Evolutionary conservation across 495 filamentous ascomycete species (phyloP), one percentile per base, ranked within the genome.

Genomic region (Aspergillus leporis): DNA sequence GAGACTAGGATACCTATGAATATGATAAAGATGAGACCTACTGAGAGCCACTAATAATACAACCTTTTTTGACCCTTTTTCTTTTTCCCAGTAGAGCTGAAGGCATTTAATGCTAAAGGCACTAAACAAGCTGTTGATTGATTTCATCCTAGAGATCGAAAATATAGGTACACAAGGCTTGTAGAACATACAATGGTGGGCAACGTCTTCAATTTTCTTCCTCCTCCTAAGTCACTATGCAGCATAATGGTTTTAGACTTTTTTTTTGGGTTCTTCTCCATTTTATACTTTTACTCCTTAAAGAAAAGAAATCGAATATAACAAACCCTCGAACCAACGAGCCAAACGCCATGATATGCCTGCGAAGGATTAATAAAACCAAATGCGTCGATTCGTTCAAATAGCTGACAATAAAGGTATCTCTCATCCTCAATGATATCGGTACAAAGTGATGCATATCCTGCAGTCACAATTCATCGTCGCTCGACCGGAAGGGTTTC

Each of bases 291-390:
- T 3, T 14, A 5, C 4, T 41, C 6, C 14, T 18, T 30, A 48
- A 30, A n/a, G 55, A 55, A 49, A 34, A 45, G 45, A 45, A 43
- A 49, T 18, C 10, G 16, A 49, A 51, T n/a, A 34, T 56, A 58
- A 56, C 59, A 53, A 55, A 56, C 55, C 38, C 52, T 30, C 23
- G 36, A 41, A 41, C 19, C 36, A 54, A 40, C 38, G 41, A 56
- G 32, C 51, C 58, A 56, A 63, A 66, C 64, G 64, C 64, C 64
- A 30, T 58, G 21, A 59, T 61, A 66, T 66, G 61, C 64, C 52
- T 63, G 49, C 38, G 38, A 61, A 51, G 53, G 43, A 59, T 58
- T 51, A 30, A 49, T 56, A 58, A 62, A 53, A n/a, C 51, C 40
- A n/a, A 34, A 56, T 53, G 43, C 55, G 25, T 56, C 23, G 52